These are phyloP conservation scores for Arabidopsis suecica DNA, from an alignment of 345 rosid species.

Conservation along the genomic window DNA sequence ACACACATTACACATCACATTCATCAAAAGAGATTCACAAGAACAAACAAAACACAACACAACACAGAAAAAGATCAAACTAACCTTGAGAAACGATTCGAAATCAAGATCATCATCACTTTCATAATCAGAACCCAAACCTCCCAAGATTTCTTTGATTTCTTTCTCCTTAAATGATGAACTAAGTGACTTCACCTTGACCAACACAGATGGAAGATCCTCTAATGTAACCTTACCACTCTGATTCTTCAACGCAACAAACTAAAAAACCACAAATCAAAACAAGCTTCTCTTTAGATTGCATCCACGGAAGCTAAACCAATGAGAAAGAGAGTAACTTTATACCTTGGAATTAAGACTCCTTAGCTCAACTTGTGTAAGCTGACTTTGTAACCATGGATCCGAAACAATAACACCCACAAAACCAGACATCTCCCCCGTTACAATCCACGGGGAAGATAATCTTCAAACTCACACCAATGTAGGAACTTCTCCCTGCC, in stretches of 20 bases:
- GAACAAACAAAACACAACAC: background rate
- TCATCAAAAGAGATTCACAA: conserved; percentile 30
- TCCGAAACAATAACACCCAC: conserved; percentile 77
- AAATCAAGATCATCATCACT: conserved; percentile 64
- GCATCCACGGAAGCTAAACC: background rate
- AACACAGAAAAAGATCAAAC: conserved; percentile 1
- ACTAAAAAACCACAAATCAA: conserved; percentile 52
- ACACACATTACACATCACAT: conserved; percentile 27
- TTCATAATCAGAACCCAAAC: conserved; percentile 50
- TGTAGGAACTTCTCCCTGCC: conserved; percentile 17
- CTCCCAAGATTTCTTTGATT: conserved; percentile 55
- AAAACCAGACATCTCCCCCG: conserved; percentile 71
- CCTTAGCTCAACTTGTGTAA: conserved; percentile 91
- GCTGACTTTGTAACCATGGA: conserved; percentile 87
- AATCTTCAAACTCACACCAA: conserved; percentile 37
- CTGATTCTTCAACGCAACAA: conserved; percentile 60
- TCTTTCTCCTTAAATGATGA: conserved; percentile 72
- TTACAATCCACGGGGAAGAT: conserved; percentile 18
- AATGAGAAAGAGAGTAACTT: background rate
- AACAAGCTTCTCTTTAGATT: conserved; percentile 11
- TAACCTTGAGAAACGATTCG: conserved; percentile 82
- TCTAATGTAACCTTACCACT: conserved; percentile 61
- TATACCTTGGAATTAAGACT: conserved; percentile 76
- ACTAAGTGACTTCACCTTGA: conserved; percentile 73
- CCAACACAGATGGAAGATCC: conserved; percentile 73